A percentile compares a stretch with the other conserved stretches of the same genome.
These are phyloP conservation scores for Debaryomycetaceae sp. DNA, from an alignment of 1,139 yeast genomes.

Conservation along the genomic window DNA sequence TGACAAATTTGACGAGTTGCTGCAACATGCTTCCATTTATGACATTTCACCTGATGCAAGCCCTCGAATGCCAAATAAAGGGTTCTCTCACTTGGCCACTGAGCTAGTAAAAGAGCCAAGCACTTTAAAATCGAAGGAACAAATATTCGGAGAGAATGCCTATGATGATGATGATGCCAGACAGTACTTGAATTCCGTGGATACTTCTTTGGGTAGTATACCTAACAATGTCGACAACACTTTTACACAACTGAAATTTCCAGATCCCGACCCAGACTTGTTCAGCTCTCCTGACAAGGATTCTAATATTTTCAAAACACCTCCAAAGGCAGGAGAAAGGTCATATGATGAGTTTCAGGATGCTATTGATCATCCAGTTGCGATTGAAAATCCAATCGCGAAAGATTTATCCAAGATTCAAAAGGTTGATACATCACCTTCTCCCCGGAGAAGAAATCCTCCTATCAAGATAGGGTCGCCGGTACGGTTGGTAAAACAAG, in stretches of 20 bases:
- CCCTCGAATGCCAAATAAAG: conserved; percentile 9
- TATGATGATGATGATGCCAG: conserved; percentile 8
- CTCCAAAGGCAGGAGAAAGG: conserved; percentile 14
- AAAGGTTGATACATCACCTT: not conserved
- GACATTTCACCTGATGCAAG: conserved; percentile 30
- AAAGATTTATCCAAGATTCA: not conserved
- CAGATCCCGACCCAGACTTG: conserved; percentile 38
- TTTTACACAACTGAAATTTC: conserved; percentile 16
- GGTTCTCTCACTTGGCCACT: conserved; percentile 26
- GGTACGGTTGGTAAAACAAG: conserved; percentile 29
- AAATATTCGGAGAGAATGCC: conserved; percentile 34
- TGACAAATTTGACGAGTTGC: conserved; percentile 28
- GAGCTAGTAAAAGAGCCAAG: conserved; percentile 35
- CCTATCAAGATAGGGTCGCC: conserved; percentile 45
- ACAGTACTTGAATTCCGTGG: conserved; percentile 2
- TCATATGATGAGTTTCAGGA: not conserved
- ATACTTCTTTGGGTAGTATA: conserved; percentile 13
- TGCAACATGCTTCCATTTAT: conserved; percentile 41
- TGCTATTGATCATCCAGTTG: not conserved
- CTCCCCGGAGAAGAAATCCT: conserved; percentile 11
- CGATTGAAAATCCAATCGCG: not conserved
- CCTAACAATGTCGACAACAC: conserved; percentile 11
- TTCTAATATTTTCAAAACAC: conserved; percentile 23
- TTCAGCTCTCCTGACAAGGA: conserved; percentile 17
- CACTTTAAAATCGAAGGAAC: conserved; percentile 32